Percentiles rank a stretch among this genome's conserved stretches.
Conservation (phyloP, 345 rosid genomes). For the Acer saccharum region DNA sequence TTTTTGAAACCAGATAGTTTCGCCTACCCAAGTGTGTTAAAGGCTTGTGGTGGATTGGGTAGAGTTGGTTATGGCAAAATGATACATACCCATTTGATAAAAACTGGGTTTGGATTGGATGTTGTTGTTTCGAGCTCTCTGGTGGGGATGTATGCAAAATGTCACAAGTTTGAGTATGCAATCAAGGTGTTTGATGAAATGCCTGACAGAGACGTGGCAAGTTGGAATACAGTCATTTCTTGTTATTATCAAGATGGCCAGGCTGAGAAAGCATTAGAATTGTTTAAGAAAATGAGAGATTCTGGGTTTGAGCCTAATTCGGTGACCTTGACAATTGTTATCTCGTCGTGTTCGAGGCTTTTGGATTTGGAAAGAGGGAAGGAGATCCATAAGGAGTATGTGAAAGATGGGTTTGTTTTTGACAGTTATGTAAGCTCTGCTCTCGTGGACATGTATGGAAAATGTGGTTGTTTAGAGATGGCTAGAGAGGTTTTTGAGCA, state of each 20-base stretch:
- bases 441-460: conserved; percentile 75
- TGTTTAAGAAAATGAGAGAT: conserved; percentile 52
- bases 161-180: conserved; percentile 37
- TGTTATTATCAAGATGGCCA: conserved; percentile 67
- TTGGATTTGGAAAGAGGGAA: conserved; percentile 65
- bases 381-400: conserved; percentile 50
- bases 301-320: conserved; percentile 63
- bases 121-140: conserved; percentile 61
- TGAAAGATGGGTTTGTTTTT: conserved; percentile 31
- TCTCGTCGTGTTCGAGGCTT: conserved; percentile 63
- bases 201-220: conserved; percentile 60
- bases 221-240: conserved; percentile 74
- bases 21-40: conserved; percentile 64
- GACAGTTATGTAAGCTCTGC: conserved; percentile 66
- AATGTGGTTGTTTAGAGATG: conserved; percentile 59
- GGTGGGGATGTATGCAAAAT: conserved; percentile 55
- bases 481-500: conserved; percentile 56
- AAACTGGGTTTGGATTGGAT: conserved; percentile 51
- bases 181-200: conserved; percentile 69
- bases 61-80: conserved; percentile 45
- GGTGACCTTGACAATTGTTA: conserved; percentile 51
- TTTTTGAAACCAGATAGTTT: conserved; percentile 51
- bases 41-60: conserved; percentile 61
- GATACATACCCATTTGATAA: conserved; percentile 57
- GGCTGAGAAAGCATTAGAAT: conserved; percentile 56